Evolutionary conservation across 2,329 filamentous ascomycete species (phyloP), one percentile per base, ranked within the genome.

Genomic region (Colletotrichum caudatum): DNA sequence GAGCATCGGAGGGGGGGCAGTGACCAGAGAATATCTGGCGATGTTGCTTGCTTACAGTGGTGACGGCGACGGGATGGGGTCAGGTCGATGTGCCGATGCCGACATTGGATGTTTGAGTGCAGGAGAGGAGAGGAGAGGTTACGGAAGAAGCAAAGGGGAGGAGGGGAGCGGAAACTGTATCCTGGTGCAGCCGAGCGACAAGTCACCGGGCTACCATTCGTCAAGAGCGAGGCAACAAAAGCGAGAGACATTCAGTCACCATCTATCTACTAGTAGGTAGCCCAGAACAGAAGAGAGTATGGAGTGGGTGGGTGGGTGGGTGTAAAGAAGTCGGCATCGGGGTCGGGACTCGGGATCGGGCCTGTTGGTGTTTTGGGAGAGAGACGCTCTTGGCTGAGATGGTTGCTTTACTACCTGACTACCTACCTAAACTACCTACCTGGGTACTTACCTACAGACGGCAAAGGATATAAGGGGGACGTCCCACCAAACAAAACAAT

Each of bases 1-100:
- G 62, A 50, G 59, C 46, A 62, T 68, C 68, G 44, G 58, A 51
- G 44, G 44, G 20, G 18, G 18, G 59, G 29, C 11, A 51, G 51
- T 41, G 9, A 29, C 23, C 33, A 48, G 44, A 9, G 26, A 53
- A 35, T 51, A 41, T 53, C 35, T 63, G 35, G n/a, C 16, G 46
- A 63, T 53, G 46, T 35, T 61, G 29, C 26, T 41, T 44, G 29
- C 26, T 41, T 53, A 46, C 51, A 8, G 3, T 39, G 59, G 26
- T 39, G 35, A 50, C 35, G 41, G 23, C n/a, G 46, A n/a, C 29
- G 29, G 29, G 2, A 29, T n/a, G 29, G 64, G n/a, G 23, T 46
- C 33, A 50, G 33, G 37, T 14, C 20, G 26, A 46, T 18, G 33
- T 18, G 53, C 35, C 29, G 56, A 58, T 58, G 35, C 41, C 35